Percentiles rank a stretch among this genome's conserved stretches.
Conservation (phyloP, 805 yeast species). For the Metschnikowia santaceciliae region DNA sequence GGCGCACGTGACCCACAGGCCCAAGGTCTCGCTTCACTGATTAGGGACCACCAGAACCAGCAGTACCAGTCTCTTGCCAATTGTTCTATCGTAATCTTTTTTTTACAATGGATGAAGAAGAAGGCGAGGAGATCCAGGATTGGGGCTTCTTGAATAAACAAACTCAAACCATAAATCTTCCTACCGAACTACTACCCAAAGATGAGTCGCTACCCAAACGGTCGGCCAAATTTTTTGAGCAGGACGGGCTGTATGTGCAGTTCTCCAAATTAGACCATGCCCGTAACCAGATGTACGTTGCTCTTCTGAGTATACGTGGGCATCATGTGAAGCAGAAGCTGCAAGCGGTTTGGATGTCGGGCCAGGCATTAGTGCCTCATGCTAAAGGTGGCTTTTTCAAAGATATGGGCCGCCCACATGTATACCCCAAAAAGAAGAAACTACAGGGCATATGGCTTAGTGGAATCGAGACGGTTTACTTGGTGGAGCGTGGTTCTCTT, state of each 20-base stretch:
- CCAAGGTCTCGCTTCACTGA: neutral
- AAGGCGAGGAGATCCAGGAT: constrained; percentile 45
- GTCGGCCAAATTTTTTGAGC: constrained; percentile 85
- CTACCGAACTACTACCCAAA: neutral
- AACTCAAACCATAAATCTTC: neutral
- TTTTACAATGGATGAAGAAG: constrained; percentile 12
- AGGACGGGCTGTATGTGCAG: constrained; percentile 66
- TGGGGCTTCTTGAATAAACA: constrained; percentile 39
- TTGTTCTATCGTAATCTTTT: neutral
- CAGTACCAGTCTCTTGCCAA: neutral
- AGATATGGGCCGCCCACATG: constrained; percentile 59
- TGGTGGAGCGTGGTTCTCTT: constrained; percentile 72
- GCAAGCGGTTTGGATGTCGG: constrained; percentile 44
- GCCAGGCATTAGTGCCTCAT: constrained; percentile 31
- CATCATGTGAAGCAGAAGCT: constrained; percentile 46
- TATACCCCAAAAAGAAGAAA: constrained; percentile 10
- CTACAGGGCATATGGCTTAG: constrained; percentile 43
- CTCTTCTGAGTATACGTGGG: constrained; percentile 52
- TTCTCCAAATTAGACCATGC: constrained; percentile 45
- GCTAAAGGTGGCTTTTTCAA: constrained; percentile 72
- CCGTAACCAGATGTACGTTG: constrained; percentile 67
- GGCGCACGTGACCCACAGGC: constrained; percentile 1
- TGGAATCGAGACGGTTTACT: constrained; percentile 68
- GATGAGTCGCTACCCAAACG: constrained; percentile 53
- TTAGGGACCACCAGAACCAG: neutral